Percentiles rank a stretch among this genome's conserved stretches.
Conservation (phyloP, 768 basidiomycete species). For the Filobasidium floriforme region DNA sequence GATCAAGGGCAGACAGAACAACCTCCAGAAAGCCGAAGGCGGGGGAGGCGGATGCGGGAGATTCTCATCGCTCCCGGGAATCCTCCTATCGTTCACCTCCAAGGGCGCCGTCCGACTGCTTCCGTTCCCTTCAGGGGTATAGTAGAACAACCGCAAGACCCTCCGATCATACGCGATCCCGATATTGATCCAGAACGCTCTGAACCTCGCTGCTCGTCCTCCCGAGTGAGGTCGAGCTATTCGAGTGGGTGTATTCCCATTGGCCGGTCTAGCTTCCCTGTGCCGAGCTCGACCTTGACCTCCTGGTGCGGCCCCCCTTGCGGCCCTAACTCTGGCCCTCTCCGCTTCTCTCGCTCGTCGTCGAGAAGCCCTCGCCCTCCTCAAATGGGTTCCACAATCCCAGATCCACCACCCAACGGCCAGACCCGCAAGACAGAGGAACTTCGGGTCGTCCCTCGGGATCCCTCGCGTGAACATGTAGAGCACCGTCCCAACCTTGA, state of each 20-base stretch:
- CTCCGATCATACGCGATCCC: not conserved
- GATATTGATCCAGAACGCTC: not conserved
- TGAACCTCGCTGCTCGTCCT: not conserved
- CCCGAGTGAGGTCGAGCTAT: not conserved
- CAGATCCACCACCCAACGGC: conserved; percentile 6
- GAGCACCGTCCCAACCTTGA: conserved; percentile 6
- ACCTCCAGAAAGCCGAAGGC: not conserved
- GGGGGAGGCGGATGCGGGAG: not conserved
- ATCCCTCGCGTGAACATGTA: conserved; percentile 4
- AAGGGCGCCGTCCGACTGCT: not conserved
- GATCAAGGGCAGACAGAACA: not conserved
- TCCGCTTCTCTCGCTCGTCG: not conserved
- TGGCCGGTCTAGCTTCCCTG: not conserved
- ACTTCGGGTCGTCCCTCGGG: not conserved
- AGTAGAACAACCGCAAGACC: not conserved
- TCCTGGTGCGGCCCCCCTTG: not conserved
- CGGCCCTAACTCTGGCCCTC: not conserved
- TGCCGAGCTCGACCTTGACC: not conserved
- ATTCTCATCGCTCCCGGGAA: not conserved
- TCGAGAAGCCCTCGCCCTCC: not conserved
- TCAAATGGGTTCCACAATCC: not conserved
- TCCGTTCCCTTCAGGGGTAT: not conserved
- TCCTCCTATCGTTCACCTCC: not conserved
- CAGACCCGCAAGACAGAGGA: not conserved
- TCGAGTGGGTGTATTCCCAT: not conserved